phyloP scores from a whole-genome alignment of 1,139 yeast genomes.

The Blastobotrys persicus region DNA sequence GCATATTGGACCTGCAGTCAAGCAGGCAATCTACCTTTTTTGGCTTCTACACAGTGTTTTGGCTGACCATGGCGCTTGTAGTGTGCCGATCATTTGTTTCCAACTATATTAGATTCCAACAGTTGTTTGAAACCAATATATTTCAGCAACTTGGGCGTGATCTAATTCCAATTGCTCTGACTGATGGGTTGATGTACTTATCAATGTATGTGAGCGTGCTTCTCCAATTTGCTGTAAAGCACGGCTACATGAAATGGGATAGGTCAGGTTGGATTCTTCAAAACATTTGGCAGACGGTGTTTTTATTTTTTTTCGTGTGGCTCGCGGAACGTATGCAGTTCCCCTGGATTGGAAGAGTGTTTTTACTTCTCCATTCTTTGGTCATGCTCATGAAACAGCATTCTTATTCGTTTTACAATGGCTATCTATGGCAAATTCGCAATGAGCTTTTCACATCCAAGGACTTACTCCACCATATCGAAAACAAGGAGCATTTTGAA shows the following conservation, averaged over 20 bases:
- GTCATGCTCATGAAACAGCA: conserved; percentile 92
- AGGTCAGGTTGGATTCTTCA: conserved; percentile 60
- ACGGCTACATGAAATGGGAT: conserved; percentile 53
- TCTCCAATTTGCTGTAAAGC: conserved; percentile 52
- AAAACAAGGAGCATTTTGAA: conserved; percentile 8
- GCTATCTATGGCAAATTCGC: conserved; percentile 65
- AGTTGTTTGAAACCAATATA: conserved; percentile 48
- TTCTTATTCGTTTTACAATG: conserved; percentile 84
- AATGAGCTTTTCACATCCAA: conserved; percentile 56
- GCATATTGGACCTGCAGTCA: conserved; percentile 29
- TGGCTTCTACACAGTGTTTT: conserved; percentile 41
- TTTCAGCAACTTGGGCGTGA: conserved; percentile 53
- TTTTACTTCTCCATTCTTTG: conserved; percentile 74
- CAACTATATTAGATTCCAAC: conserved; percentile 35
- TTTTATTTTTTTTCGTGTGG: conserved; percentile 46
- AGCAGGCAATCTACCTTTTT: conserved; percentile 33
- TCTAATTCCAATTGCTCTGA: conserved; percentile 58
- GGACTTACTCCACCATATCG: conserved; percentile 14
- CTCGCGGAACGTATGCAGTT: conserved; percentile 53
- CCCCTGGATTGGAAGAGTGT: conserved; percentile 89
- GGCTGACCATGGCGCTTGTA: conserved; percentile 36
- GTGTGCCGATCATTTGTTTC: conserved; percentile 30
- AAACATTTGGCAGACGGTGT: conserved; percentile 52
- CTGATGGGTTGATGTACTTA: conserved; percentile 70
- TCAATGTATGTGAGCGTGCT: conserved; percentile 54